Percentiles rank a stretch among this genome's conserved stretches.
These are phyloP conservation scores for Dictyostelium capitatum DNA, from an alignment of 78 protist genomes.

Conservation along the genomic window DNA sequence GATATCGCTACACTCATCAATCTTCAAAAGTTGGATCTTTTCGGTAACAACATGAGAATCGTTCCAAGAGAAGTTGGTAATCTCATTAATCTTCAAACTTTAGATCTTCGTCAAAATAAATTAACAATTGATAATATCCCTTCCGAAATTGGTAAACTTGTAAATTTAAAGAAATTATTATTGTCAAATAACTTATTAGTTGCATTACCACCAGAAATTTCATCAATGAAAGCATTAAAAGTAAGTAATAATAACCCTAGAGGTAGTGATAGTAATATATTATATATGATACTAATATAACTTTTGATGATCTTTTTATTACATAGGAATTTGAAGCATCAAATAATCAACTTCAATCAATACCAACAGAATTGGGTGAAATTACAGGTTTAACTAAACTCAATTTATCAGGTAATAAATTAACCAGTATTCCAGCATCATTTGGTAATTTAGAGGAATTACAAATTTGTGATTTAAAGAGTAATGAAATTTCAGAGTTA, in stretches of 20 bases:
- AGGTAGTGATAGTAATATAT: too few species aligned
- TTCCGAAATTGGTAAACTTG: constrained; percentile 78
- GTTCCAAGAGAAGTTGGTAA: constrained; percentile 85
- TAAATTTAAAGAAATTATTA: constrained; percentile 64
- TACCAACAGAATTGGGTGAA: constrained; percentile 76
- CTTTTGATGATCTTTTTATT: background rate
- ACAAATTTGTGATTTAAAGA: constrained; percentile 67
- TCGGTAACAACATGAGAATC: constrained; percentile 79
- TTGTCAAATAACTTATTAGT: constrained; percentile 60
- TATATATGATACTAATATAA: background rate
- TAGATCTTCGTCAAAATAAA: constrained; percentile 82
- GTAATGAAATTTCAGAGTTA: constrained; percentile 77
- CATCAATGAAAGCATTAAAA: constrained; percentile 45
- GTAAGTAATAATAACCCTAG: constrained; percentile 29
- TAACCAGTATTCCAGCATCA: constrained; percentile 66
- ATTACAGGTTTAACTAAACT: constrained; percentile 51
- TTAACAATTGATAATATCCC: constrained; percentile 80
- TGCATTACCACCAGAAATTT: constrained; percentile 83
- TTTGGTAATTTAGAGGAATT: constrained; percentile 59
- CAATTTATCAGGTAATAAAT: constrained; percentile 78
- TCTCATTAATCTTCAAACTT: constrained; percentile 52
- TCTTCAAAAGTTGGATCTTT: constrained; percentile 75
- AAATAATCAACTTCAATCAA: constrained; percentile 43
- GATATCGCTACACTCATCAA: constrained; percentile 80
- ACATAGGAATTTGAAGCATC: constrained; percentile 74